A percentile compares a stretch with the other conserved stretches of the same genome.
phyloP scores from a whole-genome alignment of 768 basidiomycete genomes.

The Porphyrellus cyaneotinctus region DNA sequence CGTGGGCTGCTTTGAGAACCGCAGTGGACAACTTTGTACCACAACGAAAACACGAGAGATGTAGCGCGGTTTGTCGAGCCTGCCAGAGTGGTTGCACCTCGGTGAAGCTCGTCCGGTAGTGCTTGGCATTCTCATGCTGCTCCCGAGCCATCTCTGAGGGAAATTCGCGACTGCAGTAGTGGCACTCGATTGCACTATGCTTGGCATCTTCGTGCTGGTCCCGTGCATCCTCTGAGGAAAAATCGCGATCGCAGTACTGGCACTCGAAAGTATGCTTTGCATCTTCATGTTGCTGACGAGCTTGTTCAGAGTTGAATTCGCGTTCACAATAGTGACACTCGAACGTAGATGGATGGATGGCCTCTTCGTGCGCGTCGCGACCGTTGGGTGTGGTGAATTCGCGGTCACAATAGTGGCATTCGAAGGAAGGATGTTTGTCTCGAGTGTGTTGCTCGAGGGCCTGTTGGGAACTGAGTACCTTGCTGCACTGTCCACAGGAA shows the following conservation, averaged over 20 bases:
- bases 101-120: background rate
- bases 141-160: background rate
- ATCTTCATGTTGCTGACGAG: constrained; percentile 7
- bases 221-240: background rate
- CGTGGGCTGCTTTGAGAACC: constrained; percentile 1
- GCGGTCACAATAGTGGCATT: constrained; percentile 17
- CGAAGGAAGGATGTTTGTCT: constrained; percentile 9
- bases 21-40: background rate
- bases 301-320: constrained; percentile 3
- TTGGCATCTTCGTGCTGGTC: background rate
- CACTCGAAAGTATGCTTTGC: constrained; percentile 7
- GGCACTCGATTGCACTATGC: background rate
- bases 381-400: constrained; percentile 4
- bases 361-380: constrained; percentile 8
- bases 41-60: constrained; percentile 11
- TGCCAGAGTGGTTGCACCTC: background rate
- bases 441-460: constrained; percentile 16
- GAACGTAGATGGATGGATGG: background rate
- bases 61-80: background rate
- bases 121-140: constrained; percentile 12
- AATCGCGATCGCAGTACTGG: background rate
- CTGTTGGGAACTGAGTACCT: background rate
- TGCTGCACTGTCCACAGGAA: constrained; percentile 9
- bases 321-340: constrained; percentile 11
- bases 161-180: constrained; percentile 1